These are phyloP conservation scores for Cryptosporidium tyzzeri DNA, from an alignment of 169 alveolate species.

Conservation along the genomic window DNA sequence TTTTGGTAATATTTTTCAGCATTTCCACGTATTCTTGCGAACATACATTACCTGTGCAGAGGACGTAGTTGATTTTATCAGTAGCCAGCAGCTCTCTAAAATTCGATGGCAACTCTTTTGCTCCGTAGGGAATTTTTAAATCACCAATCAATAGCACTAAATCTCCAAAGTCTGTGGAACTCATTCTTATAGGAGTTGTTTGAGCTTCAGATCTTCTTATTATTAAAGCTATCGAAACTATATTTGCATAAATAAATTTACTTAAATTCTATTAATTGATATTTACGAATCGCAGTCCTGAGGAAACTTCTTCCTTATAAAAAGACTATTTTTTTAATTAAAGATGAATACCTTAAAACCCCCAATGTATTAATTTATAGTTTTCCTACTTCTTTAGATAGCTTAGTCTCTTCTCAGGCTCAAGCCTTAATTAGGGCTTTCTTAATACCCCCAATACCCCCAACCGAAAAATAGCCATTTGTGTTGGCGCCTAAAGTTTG, in stretches of 20 bases:
- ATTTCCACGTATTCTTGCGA: conserved; percentile 89
- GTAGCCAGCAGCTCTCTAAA: conserved; percentile 92
- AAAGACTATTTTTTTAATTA: neutral
- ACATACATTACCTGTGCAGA: conserved; percentile 90
- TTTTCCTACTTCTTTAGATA: neutral
- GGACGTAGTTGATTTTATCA: conserved; percentile 86
- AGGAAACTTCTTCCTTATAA: neutral
- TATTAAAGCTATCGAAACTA: neutral
- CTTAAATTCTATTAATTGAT: neutral
- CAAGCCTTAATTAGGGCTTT: conserved; percentile 6
- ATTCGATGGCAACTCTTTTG: conserved; percentile 89
- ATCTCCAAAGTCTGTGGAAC: conserved; percentile 80
- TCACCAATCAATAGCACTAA: conserved; percentile 93
- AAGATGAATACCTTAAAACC: neutral
- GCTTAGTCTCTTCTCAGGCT: neutral
- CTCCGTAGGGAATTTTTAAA: conserved; percentile 92
- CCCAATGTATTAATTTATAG: neutral
- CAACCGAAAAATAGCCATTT: conserved; percentile 1
- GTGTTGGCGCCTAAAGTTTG: conserved; percentile 24
- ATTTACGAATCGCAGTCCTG: neutral
- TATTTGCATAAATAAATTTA: neutral
- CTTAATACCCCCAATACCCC: conserved; percentile 30
- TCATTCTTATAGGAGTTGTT: neutral
- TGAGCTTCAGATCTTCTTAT: neutral
- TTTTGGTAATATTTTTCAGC: conserved; percentile 88